A percentile compares a stretch with the other conserved stretches of the same genome.
Evolutionary conservation across 2,329 filamentous ascomycete genomes (phyloP).

Genomic region (Phyllosticta citriasiana): DNA sequence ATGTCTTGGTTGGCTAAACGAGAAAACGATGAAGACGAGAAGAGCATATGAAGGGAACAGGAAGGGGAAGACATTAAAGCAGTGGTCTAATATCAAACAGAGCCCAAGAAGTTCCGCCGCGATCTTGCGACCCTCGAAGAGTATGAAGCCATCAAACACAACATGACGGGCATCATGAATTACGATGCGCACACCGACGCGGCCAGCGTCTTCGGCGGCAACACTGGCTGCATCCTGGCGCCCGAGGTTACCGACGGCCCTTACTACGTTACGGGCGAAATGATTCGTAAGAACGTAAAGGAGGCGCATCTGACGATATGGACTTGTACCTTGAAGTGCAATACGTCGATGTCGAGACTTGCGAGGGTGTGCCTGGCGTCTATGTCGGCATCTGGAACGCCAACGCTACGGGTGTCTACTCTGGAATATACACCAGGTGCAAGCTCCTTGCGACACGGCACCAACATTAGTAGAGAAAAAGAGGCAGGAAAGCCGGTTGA

Average conservation of each 20-base stretch:
- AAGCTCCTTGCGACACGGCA: neutral
- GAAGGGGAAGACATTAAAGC: no score
- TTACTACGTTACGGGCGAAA: conserved; percentile 41
- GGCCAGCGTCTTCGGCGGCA: conserved; percentile 20
- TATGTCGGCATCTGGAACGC: conserved; percentile 46
- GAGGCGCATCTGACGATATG: conserved; percentile 38
- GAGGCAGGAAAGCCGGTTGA: conserved; percentile 16
- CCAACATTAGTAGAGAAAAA: neutral
- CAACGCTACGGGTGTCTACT: conserved; percentile 33
- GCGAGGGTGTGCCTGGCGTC: conserved; percentile 39
- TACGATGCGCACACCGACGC: conserved; percentile 19
- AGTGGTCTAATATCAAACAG: conserved; percentile 1
- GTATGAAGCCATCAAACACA: conserved; percentile 22
- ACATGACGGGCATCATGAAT: conserved; percentile 18
- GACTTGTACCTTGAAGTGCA: conserved; percentile 43
- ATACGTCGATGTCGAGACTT: conserved; percentile 45
- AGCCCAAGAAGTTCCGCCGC: conserved; percentile 18
- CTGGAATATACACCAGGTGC: conserved; percentile 18
- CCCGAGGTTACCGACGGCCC: conserved; percentile 25
- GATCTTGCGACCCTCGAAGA: conserved; percentile 22
- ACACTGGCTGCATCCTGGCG: conserved; percentile 25
- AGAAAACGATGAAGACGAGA: neutral
- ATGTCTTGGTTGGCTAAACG: no score
- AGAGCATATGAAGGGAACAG: no score
- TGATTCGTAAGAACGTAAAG: conserved; percentile 39